A percentile compares a stretch with the other conserved stretches of the same genome.
phyloP scores from a whole-genome alignment of 1,284 basidiomycete genomes.

The Pterulicium gracile region DNA sequence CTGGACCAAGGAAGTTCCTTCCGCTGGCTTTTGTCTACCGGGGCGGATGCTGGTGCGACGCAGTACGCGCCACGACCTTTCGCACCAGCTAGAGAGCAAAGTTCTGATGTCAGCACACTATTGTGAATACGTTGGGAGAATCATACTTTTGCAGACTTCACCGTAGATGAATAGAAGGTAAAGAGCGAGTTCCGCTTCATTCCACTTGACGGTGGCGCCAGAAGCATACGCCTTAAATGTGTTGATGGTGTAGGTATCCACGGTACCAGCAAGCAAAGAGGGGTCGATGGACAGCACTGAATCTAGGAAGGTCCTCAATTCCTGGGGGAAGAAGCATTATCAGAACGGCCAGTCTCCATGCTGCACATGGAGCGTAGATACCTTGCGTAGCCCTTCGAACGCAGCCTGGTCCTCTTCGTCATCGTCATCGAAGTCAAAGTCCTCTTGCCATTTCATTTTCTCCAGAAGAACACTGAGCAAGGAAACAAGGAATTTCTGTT shows the following conservation, averaged over 20 bases:
- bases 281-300: slow-evolving; percentile 76
- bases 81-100: slow-evolving; percentile 37
- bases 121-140: slow-evolving; percentile 1
- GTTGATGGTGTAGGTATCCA: slow-evolving; percentile 60
- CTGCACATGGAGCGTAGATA: slow-evolving; percentile 16
- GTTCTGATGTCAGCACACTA: slow-evolving; percentile 7
- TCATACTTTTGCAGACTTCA: slow-evolving; percentile 76
- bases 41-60: slow-evolving; percentile 35
- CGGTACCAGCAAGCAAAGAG: slow-evolving; percentile 64
- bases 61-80: slow-evolving; percentile 74
- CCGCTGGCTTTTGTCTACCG: slow-evolving; percentile 52
- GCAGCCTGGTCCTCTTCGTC: slow-evolving; percentile 85
- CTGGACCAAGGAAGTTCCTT: slow-evolving; percentile 71
- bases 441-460: slow-evolving; percentile 91
- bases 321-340: slow-evolving; percentile 34
- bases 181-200: slow-evolving; percentile 87
- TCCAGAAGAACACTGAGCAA: slow-evolving; percentile 74
- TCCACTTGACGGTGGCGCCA: slow-evolving; percentile 70
- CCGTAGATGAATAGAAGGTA: slow-evolving; percentile 92
- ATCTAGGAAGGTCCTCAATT: slow-evolving; percentile 75
- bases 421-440: slow-evolving; percentile 70
- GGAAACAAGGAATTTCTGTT: slow-evolving; percentile 72
- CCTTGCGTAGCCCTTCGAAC: slow-evolving; percentile 84
- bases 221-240: slow-evolving; percentile 62
- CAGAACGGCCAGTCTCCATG: too few species aligned